A percentile compares a stretch with the other conserved stretches of the same genome.
phyloP scores from a whole-genome alignment of 805 yeast genomes.

The Ogataea ramenticola region DNA sequence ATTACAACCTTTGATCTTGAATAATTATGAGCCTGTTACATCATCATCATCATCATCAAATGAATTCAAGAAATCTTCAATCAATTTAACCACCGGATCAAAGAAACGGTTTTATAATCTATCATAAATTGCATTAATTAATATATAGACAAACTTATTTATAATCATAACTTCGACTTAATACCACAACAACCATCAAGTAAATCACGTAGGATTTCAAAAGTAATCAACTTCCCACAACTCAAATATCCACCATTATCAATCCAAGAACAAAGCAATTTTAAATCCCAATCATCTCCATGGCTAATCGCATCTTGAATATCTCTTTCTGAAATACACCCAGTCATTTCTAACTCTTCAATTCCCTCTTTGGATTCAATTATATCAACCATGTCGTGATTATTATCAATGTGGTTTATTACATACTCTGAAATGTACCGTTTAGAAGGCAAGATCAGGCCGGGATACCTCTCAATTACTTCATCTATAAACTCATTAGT shows the following conservation, averaged over 20 bases:
- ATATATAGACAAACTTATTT: not conserved
- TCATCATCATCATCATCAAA: no score
- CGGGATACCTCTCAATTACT: no score
- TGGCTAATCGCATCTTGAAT: not conserved
- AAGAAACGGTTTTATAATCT: not conserved
- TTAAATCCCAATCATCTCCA: not conserved
- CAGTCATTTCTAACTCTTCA: no score
- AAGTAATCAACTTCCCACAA: not conserved
- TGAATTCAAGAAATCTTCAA: no score
- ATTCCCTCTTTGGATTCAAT: no score
- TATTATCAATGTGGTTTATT: not conserved
- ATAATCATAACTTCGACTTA: not conserved
- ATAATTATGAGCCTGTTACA: no score
- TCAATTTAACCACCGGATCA: not conserved
- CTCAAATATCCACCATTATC: not conserved
- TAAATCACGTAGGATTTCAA: not conserved
- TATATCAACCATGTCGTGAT: not conserved
- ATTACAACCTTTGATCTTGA: slow-evolving; percentile 31
- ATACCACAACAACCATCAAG: not conserved
- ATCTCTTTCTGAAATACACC: no score
- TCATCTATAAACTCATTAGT: no score
- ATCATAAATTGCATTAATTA: not conserved
- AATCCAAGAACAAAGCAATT: not conserved
- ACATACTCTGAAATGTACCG: not conserved
- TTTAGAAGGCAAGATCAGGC: not conserved